phyloP scores from a whole-genome alignment of 106 monocot species.

The Cymbidium sinense region DNA sequence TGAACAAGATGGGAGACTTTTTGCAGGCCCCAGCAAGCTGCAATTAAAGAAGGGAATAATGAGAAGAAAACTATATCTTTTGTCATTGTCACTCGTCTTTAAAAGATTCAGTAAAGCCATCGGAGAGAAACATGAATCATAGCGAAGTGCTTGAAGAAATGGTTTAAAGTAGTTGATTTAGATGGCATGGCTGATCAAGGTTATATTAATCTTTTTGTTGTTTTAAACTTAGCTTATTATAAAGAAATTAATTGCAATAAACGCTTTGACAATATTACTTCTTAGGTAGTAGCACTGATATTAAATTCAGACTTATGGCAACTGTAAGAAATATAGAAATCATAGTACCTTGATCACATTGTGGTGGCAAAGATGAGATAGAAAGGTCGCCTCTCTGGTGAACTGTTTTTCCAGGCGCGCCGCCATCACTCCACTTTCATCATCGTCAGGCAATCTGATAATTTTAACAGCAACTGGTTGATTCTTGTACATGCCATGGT shows the following conservation, averaged over 20 bases:
- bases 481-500: slow-evolving; percentile 70
- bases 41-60: not conserved
- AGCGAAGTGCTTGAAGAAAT: not conserved
- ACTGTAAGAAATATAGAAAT: not conserved
- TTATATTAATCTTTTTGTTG: no score
- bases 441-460: slow-evolving; percentile 57
- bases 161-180: not conserved
- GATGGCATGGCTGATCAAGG: no score
- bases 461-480: slow-evolving; percentile 80
- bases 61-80: no score
- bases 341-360: slow-evolving; percentile 81
- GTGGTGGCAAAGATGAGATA: slow-evolving; percentile 58
- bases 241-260: no score
- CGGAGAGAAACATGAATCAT: not conserved
- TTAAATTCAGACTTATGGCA: not conserved
- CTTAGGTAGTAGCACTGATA: no score
- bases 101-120: not conserved
- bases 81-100: not conserved
- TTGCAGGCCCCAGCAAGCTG: slow-evolving; percentile 69
- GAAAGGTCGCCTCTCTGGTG: slow-evolving; percentile 54
- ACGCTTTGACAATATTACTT: no score
- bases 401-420: slow-evolving; percentile 76
- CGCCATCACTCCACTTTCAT: slow-evolving; percentile 39
- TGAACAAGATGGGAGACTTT: slow-evolving; percentile 45
- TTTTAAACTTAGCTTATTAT: no score